Conservation (phyloP, 495 filamentous ascomycete species). For the Aspergillus coremiiformis region DNA sequence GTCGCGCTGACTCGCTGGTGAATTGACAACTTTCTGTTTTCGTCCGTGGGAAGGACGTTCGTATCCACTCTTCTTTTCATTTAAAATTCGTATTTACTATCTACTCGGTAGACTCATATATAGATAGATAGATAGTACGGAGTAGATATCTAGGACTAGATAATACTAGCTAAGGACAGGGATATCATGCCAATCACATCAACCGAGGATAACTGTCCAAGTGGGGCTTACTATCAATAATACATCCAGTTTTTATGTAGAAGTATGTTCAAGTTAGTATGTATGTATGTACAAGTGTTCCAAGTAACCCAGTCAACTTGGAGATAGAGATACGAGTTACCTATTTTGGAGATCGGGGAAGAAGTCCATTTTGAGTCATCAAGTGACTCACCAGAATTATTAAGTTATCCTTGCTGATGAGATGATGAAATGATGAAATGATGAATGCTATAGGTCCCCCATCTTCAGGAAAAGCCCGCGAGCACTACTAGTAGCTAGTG, state of each 20-base stretch:
- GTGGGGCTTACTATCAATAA: too few species aligned
- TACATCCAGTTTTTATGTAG: too few species aligned
- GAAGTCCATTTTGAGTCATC: not conserved
- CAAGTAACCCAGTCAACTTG: not conserved
- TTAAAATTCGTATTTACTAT: too few species aligned
- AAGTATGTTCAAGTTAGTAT: too few species aligned
- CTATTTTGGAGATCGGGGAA: not conserved
- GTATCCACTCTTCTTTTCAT: not conserved
- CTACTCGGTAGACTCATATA: too few species aligned
- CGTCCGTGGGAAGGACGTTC: not conserved
- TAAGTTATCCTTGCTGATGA: not conserved
- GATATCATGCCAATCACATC: too few species aligned
- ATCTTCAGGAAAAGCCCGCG: not conserved
- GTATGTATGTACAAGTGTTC: too few species aligned
- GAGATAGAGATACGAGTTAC: not conserved
- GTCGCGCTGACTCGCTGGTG: not conserved
- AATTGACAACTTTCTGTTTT: not conserved
- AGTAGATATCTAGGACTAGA: not conserved
- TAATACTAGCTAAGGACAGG: too few species aligned
- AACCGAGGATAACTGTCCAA: not conserved
- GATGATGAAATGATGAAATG: not conserved
- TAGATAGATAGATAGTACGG: too few species aligned
- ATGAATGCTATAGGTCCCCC: not conserved
- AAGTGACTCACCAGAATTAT: not conserved
- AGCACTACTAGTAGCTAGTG: too few species aligned